Evolutionary conservation across 495 filamentous ascomycete genomes (phyloP).

Genomic region (Trichodelitschia bisporula): DNA sequence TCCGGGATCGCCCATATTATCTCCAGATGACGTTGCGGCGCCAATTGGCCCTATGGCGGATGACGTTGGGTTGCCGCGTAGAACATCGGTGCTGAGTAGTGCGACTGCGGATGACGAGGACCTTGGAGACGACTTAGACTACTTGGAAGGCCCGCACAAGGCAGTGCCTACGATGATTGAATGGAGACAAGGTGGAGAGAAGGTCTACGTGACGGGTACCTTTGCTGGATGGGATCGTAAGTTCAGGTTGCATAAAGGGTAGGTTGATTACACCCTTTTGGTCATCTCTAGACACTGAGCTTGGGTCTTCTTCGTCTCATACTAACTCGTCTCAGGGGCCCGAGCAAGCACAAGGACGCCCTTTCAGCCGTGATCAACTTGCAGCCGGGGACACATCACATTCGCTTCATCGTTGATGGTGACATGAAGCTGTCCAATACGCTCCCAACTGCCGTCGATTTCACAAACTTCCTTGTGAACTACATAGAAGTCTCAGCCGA

Average conservation of each 20-base stretch:
- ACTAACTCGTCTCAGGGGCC: slow-evolving; percentile 8
- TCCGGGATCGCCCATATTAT: slow-evolving; percentile 63
- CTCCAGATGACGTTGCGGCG: slow-evolving; percentile 28
- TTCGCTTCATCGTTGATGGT: slow-evolving; percentile 87
- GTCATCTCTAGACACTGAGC: slow-evolving; percentile 1
- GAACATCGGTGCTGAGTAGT: slow-evolving; percentile 37
- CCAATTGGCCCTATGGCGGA: slow-evolving; percentile 22
- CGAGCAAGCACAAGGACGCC: slow-evolving; percentile 26
- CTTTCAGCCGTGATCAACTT: slow-evolving; percentile 57
- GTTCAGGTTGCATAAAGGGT: slow-evolving; percentile 64
- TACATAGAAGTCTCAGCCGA: slow-evolving; percentile 84
- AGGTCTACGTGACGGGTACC: slow-evolving; percentile 89
- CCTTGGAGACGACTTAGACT: slow-evolving; percentile 36
- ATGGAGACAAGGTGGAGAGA: slow-evolving; percentile 58
- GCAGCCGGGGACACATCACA: slow-evolving; percentile 79
- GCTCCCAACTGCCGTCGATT: slow-evolving; percentile 86
- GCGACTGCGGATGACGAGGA: slow-evolving; percentile 63
- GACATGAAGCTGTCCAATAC: slow-evolving; percentile 71
- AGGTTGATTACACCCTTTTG: slow-evolving; percentile 19
- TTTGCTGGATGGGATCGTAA: slow-evolving; percentile 93
- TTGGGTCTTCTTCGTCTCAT: slow-evolving; percentile 5
- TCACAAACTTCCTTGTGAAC: slow-evolving; percentile 88
- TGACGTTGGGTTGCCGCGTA: slow-evolving; percentile 25
- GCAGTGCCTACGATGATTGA: slow-evolving; percentile 57
- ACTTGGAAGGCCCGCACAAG: slow-evolving; percentile 22